Evolutionary conservation across 768 basidiomycete genomes (phyloP).

Genomic region (Strobilomyces dryophilus): DNA sequence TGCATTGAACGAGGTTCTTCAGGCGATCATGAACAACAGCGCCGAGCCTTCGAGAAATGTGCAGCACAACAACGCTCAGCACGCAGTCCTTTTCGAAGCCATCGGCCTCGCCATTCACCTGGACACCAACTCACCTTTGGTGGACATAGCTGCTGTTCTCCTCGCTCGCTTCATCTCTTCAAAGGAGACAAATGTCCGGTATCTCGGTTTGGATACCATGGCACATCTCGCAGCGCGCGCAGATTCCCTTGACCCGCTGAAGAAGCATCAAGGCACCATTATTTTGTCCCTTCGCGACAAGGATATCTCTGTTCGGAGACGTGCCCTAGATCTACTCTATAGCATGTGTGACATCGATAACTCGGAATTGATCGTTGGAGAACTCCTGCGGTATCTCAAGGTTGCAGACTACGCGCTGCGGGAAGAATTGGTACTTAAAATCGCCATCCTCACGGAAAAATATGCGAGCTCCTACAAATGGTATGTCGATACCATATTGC

Average conservation of each 20-base stretch:
- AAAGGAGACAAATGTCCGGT: constrained; percentile 97
- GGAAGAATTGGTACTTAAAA: constrained; percentile 99
- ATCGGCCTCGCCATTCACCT: constrained; percentile 95
- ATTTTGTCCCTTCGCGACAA: constrained; percentile 93
- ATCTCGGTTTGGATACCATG: constrained; percentile 97
- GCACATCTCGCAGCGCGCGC: constrained; percentile 94
- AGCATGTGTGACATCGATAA: constrained; percentile 99
- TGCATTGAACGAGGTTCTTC: constrained; percentile 77
- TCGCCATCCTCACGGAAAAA: constrained; percentile 98
- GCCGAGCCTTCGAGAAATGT: constrained; percentile 91
- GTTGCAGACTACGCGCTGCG: constrained; percentile 96
- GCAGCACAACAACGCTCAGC: constrained; percentile 98
- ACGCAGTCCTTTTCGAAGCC: constrained; percentile 97
- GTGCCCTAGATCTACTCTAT: constrained; percentile 93
- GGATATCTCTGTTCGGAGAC: constrained; percentile 92
- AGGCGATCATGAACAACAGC: constrained; percentile 87
- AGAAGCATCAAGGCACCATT: constrained; percentile 94
- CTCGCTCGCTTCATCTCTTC: constrained; percentile 96
- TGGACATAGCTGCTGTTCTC: constrained; percentile 82
- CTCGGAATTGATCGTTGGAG: constrained; percentile 92
- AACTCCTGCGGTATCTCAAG: constrained; percentile 87
- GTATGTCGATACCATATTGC: constrained; percentile 98
- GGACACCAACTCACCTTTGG: constrained; percentile 86
- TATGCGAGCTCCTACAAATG: constrained; percentile 97
- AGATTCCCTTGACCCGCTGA: constrained; percentile 87